Evolutionary conservation across 768 basidiomycete species (phyloP), one percentile per base, ranked within the genome.

Genomic region (Suillus bovinus): DNA sequence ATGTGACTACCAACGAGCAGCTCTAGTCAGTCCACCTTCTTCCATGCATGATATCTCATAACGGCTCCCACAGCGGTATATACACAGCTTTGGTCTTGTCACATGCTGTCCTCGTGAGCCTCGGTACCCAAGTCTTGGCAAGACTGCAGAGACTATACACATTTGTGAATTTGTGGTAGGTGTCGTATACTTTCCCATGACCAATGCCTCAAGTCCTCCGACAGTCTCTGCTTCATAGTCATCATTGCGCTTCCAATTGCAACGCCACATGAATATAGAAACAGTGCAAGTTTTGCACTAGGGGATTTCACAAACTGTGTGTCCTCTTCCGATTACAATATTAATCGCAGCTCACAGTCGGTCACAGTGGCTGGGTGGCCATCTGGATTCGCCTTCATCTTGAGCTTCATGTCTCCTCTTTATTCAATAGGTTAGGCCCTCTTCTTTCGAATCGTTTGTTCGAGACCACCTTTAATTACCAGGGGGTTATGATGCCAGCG

Each of bases 1-100:
- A 83, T 60, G 67, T 69, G n/a, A 70, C 81, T 0, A 84, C 83
- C 5, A 69, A 72, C 20, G 77, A 71, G 3, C 82, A 82, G 63
- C 77, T 77, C 44, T 84, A 79, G 83, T 80, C 66, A 65, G 75
- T 71, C 27, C 27, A 38, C 75, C 74, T 5, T 77, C 76, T 1
- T 72, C 81, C 20, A 77, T 69, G 4, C 73, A 81, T 16, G 77
- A 79, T 76, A 72, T 72, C 78, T 64, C 75, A 78, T 63, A 46
- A 72, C 4, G 17, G 9, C 2, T 50, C 17, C 29, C 27, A 50
- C 17, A 50, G 49, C 17, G 49, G 49, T 31, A 50, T 50, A 50
- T 50, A 50, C 4, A 17, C 49, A 31, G 49, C 49, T 29, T 29
- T 50, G 17, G 16, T 27, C 16, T 29, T 50, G 49, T 50, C 49